Evolutionary conservation across 768 basidiomycete genomes (phyloP), one percentile per base, ranked within the genome.

Genomic region (Dioszegia hungarica): DNA sequence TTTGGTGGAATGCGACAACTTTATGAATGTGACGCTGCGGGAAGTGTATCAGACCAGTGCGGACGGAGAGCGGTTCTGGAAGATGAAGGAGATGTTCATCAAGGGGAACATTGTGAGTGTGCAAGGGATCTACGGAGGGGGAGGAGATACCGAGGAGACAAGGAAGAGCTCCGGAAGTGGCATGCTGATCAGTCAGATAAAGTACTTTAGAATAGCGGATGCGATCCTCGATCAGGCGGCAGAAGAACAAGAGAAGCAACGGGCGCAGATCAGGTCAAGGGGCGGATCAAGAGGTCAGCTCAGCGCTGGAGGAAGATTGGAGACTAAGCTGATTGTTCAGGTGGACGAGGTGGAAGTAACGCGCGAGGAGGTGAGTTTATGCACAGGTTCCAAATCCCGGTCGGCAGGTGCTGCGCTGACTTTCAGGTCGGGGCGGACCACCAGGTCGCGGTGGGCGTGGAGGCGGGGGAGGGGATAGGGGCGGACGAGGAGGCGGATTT

Each of bases 1-100:
- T 80, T 84, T 99, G 39, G 87, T 97, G 64, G 94, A 95, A 79
- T 99, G 95, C 80, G 95, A 99, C 80, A 98, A 95, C 78, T 98
- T 97, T 73, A 99, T 99, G 95, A 98, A 99, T 81, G 91, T 99
- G 67, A 97, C 93, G 8, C 81, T 99, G 53, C 82, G 93, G 57
- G 95, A 98, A 72, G 95, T 98, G 20, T 97, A 95, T 77, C 91
- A 97, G 79, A 98, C 95, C 28, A 89, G 85, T 68, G 83, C 91
- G 28, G 73, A 72, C 28, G 72, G 75, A 5, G 75, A 77, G 38
- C 62, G 64, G 66, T 76, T 99, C 77, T 98, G 91, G 91, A 97
- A 98, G 77, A 80, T 98, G 78, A 92, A 91, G 74, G 94, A 98
- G 78, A 92, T 91, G 66, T 98, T 98, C 72, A 90, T 99, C 54